Evolutionary conservation across 2,329 filamentous ascomycete species (phyloP), one percentile per base, ranked within the genome.

Genomic region (Penicillium sp.): DNA sequence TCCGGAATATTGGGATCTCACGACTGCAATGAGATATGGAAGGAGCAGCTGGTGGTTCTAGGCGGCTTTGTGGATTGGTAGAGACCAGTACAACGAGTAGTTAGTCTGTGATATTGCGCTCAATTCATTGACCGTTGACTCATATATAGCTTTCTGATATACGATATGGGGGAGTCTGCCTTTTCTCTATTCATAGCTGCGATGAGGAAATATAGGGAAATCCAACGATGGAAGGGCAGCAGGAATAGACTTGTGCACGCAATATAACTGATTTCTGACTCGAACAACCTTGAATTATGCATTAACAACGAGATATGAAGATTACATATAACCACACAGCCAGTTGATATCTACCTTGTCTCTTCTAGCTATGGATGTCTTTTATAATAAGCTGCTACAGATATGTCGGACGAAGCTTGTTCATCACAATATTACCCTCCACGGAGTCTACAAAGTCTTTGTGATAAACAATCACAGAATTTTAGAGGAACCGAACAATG

Each of bases 121-220:
- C 10, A 65, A 69, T 26, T 19, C 44, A 5, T 49, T 69, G 41
- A 70, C 65, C 0, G 63, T 70, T 7, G 64, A 67, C 40, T 68
- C 64, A 9, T 69, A 70, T 41, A 62, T 69, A 49, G 61, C 59
- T 2, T 50, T 63, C 30, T 59, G 36, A 49, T 51, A 43, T 37
- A 3, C 35, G 35, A 14, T 37, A 37, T 37, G 35, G 35, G 22
- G 22, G n/a, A n/a, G 4, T n/a, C 17, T 37, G 16, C 16, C 16
- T 37, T 37, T 37, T 17, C 26, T 9, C 26, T 22, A 4, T 22
- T 22, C 22, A 22, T 22, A 22, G 4, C 22, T 22, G 22, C 22
- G 22, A 22, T 22, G 22, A 36, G 16, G 7, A n/a, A 1, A 36
- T n/a, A n/a, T 6, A 16, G 14, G 31, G 16, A 36, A 36, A 31